Conservation (phyloP, 192 early-diverging fungal species). For the Phlyctochytrium bullatum region DNA sequence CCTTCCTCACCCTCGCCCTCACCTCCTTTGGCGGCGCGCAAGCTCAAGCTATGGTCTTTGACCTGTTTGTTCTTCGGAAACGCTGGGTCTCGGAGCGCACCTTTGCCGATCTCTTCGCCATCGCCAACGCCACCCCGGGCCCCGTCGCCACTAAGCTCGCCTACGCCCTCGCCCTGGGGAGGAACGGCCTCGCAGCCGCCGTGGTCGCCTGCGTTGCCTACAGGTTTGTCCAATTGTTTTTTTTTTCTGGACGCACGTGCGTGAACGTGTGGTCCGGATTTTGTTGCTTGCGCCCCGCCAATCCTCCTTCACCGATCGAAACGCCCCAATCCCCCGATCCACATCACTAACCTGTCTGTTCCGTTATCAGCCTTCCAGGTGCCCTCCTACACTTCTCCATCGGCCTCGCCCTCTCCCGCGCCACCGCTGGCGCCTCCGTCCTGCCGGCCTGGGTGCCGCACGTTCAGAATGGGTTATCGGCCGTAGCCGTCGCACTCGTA, state of each 20-base stretch:
- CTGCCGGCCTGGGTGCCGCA: constrained; percentile 51
- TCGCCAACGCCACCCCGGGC: constrained; percentile 64
- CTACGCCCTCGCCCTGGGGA: constrained; percentile 39
- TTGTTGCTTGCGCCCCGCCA: neutral
- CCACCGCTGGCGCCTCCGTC: constrained; percentile 25
- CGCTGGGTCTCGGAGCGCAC: constrained; percentile 52
- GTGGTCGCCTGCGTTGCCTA: constrained; percentile 40
- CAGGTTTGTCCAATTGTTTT: constrained; percentile 31
- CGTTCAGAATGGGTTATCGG: constrained; percentile 49
- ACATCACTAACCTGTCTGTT: neutral
- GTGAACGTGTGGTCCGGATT: neutral
- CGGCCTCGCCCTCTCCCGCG: constrained; percentile 42
- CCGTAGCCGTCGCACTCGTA: constrained; percentile 60
- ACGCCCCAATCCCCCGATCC: too few relatives aligned
- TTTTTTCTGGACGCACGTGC: neutral
- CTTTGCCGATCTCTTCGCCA: constrained; percentile 66
- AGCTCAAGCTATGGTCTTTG: constrained; percentile 54
- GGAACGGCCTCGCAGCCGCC: constrained; percentile 35
- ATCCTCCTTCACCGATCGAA: neutral
- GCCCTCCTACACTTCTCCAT: constrained; percentile 51
- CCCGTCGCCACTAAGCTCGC: constrained; percentile 37
- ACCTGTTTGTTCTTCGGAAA: constrained; percentile 51
- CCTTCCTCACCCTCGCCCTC: too few relatives aligned
- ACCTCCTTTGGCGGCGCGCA: too few relatives aligned
- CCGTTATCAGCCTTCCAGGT: constrained; percentile 49